A percentile compares a stretch with the other conserved stretches of the same genome.
These are phyloP conservation scores for Blepharisma japonicum DNA, from an alignment of 73 alveolate species.

Conservation along the genomic window DNA sequence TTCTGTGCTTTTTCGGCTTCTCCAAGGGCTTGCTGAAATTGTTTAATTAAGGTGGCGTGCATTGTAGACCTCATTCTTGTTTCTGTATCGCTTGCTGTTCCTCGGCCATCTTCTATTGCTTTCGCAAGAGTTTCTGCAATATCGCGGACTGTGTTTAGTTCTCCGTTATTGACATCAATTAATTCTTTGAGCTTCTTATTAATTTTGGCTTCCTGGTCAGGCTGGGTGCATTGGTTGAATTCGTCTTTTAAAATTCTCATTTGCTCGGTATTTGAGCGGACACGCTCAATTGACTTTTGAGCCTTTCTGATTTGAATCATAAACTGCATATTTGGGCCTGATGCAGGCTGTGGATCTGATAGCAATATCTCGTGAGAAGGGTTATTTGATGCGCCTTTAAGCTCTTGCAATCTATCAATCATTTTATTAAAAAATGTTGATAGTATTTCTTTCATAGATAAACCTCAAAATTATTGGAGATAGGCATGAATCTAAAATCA, in stretches of 20 bases:
- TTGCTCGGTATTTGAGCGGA: slow-evolving; percentile 17
- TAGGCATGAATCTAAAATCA: too few species aligned
- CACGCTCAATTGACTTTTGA: not conserved
- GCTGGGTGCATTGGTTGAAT: slow-evolving; percentile 11
- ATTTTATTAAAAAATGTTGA: not conserved
- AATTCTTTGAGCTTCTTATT: not conserved
- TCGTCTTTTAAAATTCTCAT: not conserved
- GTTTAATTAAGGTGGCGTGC: slow-evolving; percentile 14
- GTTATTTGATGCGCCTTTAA: not conserved
- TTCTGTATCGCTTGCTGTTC: not conserved
- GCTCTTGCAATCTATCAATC: slow-evolving; percentile 25
- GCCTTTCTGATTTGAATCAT: not conserved
- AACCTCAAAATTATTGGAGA: too few species aligned
- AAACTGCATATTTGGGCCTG: not conserved
- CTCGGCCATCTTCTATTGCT: not conserved
- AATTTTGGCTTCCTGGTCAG: not conserved
- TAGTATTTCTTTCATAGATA: not conserved
- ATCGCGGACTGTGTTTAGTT: slow-evolving; percentile 12
- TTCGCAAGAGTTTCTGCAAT: not conserved
- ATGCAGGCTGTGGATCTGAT: not conserved
- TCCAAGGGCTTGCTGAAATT: not conserved
- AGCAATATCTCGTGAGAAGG: not conserved
- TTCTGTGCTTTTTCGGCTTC: slow-evolving; percentile 16
- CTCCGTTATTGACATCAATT: not conserved
- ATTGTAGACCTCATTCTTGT: not conserved